These are phyloP conservation scores for Acrocalymma vagum DNA, from an alignment of 2,329 filamentous ascomycete genomes.

Conservation along the genomic window DNA sequence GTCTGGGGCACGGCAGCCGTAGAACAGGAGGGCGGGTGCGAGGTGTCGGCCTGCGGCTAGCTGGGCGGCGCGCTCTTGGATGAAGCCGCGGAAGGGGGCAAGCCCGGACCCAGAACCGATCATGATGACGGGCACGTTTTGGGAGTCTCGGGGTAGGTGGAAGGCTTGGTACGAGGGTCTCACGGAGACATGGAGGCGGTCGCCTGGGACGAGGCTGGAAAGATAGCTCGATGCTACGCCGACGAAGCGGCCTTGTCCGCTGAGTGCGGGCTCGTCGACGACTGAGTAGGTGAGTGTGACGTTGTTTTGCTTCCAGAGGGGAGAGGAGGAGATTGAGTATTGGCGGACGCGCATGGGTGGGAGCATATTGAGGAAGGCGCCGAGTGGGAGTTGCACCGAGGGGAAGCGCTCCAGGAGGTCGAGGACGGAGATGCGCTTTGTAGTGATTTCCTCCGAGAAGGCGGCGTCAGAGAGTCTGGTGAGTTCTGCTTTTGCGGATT, in stretches of 20 bases:
- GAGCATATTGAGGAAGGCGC: constrained; percentile 74
- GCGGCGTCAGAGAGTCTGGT: constrained; percentile 54
- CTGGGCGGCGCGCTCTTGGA: constrained; percentile 51
- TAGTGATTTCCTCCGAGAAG: constrained; percentile 48
- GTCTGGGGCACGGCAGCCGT: constrained; percentile 66
- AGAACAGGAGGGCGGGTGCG: constrained; percentile 70
- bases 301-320: constrained; percentile 64
- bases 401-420: constrained; percentile 73
- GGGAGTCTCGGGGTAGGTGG: constrained; percentile 52
- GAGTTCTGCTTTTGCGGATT: constrained; percentile 59
- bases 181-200: constrained; percentile 53
- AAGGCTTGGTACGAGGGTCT: constrained; percentile 52
- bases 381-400: constrained; percentile 68
- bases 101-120: constrained; percentile 51
- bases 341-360: constrained; percentile 81
- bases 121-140: constrained; percentile 53
- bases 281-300: constrained; percentile 75
- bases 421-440: constrained; percentile 70
- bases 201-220: constrained; percentile 48
- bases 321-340: constrained; percentile 82
- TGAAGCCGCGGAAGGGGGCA: constrained; percentile 54
- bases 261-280: constrained; percentile 63
- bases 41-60: constrained; percentile 60
- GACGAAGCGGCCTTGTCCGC: constrained; percentile 52
- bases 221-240: constrained; percentile 56